Evolutionary conservation across 768 basidiomycete species (phyloP).

Genomic region (Pulveroboletus ravenelii): DNA sequence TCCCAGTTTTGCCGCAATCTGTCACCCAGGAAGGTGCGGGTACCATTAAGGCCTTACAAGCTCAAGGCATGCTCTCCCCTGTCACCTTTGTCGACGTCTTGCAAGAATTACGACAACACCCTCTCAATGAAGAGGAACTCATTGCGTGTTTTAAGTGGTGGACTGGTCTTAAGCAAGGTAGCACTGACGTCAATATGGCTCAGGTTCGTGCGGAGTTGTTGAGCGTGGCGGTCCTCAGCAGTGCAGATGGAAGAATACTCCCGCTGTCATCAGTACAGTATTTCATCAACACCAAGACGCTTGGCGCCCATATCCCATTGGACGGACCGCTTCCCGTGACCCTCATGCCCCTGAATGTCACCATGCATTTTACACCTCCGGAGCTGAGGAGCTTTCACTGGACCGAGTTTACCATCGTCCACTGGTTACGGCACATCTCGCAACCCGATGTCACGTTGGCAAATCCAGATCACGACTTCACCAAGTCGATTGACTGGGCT

Average conservation of each 20-base stretch:
- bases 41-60: constrained; percentile 60
- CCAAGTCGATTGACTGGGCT: constrained; percentile 64
- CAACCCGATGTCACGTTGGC: constrained; percentile 39
- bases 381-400: constrained; percentile 66
- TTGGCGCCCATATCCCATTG: constrained; percentile 44
- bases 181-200: constrained; percentile 33
- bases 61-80: constrained; percentile 59
- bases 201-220: constrained; percentile 59
- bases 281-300: constrained; percentile 62
- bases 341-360: constrained; percentile 10
- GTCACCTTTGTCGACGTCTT: constrained; percentile 84
- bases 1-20: constrained; percentile 68
- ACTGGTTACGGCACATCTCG: constrained; percentile 72
- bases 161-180: constrained; percentile 42
- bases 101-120: constrained; percentile 63
- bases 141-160: constrained; percentile 89
- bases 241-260: constrained; percentile 50
- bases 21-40: constrained; percentile 50
- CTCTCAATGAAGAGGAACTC: constrained; percentile 69
- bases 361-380: constrained; percentile 48
- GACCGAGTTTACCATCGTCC: constrained; percentile 66
- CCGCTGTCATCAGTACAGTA: constrained; percentile 66
- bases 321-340: constrained; percentile 10
- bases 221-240: constrained; percentile 60
- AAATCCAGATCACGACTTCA: constrained; percentile 56